Evolutionary conservation across 2,329 filamentous ascomycete species (phyloP).

Genomic region (Fusarium sarcochroum): DNA sequence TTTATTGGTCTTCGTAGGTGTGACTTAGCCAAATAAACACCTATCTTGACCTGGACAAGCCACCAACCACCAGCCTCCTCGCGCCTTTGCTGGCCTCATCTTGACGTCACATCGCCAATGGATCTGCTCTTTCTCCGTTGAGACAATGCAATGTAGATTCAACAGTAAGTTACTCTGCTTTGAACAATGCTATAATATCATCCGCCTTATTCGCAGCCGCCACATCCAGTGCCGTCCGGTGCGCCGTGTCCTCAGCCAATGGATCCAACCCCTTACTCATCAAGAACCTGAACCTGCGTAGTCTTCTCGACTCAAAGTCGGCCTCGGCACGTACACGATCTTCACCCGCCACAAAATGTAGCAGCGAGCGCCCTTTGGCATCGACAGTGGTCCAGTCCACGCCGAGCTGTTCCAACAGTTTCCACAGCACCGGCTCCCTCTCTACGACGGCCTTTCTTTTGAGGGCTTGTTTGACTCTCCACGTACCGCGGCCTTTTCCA

Average conservation of each 20-base stretch:
- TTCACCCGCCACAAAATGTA: background rate
- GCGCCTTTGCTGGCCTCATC: too few species aligned
- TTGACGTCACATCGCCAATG: too few species aligned
- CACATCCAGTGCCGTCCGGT: constrained; percentile 1
- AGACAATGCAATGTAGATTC: too few species aligned
- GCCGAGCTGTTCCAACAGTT: background rate
- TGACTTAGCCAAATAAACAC: too few species aligned
- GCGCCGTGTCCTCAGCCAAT: background rate
- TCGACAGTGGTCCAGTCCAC: background rate
- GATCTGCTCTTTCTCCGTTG: too few species aligned
- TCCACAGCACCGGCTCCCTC: background rate
- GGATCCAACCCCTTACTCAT: background rate
- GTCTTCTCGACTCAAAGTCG: too few species aligned
- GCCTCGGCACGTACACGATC: too few species aligned
- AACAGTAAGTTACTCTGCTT: background rate
- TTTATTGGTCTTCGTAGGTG: too few species aligned
- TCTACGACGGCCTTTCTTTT: background rate
- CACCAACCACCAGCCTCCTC: too few species aligned
- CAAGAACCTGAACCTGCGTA: background rate
- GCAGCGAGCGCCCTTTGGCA: background rate
- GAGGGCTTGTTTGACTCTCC: too few species aligned
- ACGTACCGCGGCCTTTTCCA: too few species aligned
- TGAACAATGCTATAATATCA: background rate
- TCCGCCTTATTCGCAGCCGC: background rate
- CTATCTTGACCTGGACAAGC: too few species aligned